Evolutionary conservation across 2,329 filamentous ascomycete species (phyloP).

Genomic region (Epichloe uncinata): DNA sequence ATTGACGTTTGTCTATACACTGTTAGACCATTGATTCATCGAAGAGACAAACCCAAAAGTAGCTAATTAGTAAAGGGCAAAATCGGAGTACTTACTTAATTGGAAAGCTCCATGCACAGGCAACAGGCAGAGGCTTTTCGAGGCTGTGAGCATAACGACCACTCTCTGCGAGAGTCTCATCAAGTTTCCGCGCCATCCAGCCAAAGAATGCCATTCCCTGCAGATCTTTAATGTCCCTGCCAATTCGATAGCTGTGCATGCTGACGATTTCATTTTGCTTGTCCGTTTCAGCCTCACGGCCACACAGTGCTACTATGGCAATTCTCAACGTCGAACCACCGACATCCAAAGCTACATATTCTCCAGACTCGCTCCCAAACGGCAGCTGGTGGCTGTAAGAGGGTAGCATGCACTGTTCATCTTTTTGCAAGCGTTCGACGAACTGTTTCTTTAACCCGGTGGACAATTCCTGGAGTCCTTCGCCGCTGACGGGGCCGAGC

Average conservation of each 20-base stretch:
- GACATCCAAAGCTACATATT: slow-evolving; percentile 52
- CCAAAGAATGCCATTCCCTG: slow-evolving; percentile 49
- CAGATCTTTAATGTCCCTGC: slow-evolving; percentile 39
- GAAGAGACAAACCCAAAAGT: neutral
- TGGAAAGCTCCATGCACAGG: slow-evolving; percentile 56
- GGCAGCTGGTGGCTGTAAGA: slow-evolving; percentile 54
- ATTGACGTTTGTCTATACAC: slow-evolving; percentile 47
- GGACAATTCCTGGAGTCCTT: slow-evolving; percentile 33
- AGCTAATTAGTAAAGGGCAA: neutral
- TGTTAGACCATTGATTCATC: slow-evolving; percentile 1
- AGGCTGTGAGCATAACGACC: slow-evolving; percentile 22
- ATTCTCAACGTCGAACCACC: slow-evolving; percentile 55
- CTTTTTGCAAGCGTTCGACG: slow-evolving; percentile 34
- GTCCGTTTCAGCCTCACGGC: slow-evolving; percentile 24
- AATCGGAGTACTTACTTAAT: slow-evolving; percentile 42
- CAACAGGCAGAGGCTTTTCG: slow-evolving; percentile 39
- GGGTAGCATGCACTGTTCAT: slow-evolving; percentile 48
- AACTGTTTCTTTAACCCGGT: slow-evolving; percentile 41
- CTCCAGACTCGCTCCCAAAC: slow-evolving; percentile 43
- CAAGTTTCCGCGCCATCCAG: slow-evolving; percentile 52
- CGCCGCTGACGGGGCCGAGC: slow-evolving; percentile 31
- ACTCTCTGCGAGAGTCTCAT: slow-evolving; percentile 38
- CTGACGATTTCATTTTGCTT: slow-evolving; percentile 38
- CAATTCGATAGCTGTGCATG: slow-evolving; percentile 43
- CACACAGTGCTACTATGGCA: slow-evolving; percentile 46